Percentiles rank a stretch among this genome's conserved stretches.
Evolutionary conservation across 805 yeast genomes (phyloP).

Genomic region (Lipomyces mesembrius): DNA sequence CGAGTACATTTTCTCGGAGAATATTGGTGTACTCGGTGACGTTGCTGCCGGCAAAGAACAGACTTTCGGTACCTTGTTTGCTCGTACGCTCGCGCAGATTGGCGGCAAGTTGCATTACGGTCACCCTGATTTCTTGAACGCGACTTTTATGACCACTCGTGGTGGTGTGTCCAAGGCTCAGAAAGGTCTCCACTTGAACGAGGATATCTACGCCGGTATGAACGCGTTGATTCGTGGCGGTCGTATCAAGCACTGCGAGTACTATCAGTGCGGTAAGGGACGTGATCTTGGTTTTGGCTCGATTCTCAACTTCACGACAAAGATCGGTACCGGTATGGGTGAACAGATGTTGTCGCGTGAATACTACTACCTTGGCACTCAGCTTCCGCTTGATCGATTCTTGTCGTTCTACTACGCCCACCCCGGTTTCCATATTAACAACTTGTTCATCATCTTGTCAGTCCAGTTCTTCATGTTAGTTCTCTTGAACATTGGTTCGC

Average conservation of each 20-base stretch:
- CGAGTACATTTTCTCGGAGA: slow-evolving; percentile 92
- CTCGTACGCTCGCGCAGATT: slow-evolving; percentile 88
- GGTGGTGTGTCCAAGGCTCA: slow-evolving; percentile 97
- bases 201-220: slow-evolving; percentile 96
- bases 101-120: slow-evolving; percentile 96
- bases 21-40: slow-evolving; percentile 90
- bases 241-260: slow-evolving; percentile 91
- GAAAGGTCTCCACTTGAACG: slow-evolving; percentile 88
- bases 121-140: slow-evolving; percentile 93
- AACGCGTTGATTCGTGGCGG: slow-evolving; percentile 89
- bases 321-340: slow-evolving; percentile 98
- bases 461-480: slow-evolving; percentile 86
- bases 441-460: slow-evolving; percentile 82
- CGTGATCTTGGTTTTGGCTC: slow-evolving; percentile 93
- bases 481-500: slow-evolving; percentile 76
- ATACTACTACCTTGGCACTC: slow-evolving; percentile 87
- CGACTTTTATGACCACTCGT: slow-evolving; percentile 88
- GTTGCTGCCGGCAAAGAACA: slow-evolving; percentile 98
- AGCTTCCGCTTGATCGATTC: slow-evolving; percentile 85
- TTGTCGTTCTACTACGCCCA: slow-evolving; percentile 94
- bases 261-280: slow-evolving; percentile 96
- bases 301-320: slow-evolving; percentile 88
- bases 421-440: slow-evolving; percentile 94
- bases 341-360: slow-evolving; percentile 92
- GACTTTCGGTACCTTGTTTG: slow-evolving; percentile 94